Conservation (phyloP, 2,329 filamentous ascomycete species). For the Hypoxylon sp. region DNA sequence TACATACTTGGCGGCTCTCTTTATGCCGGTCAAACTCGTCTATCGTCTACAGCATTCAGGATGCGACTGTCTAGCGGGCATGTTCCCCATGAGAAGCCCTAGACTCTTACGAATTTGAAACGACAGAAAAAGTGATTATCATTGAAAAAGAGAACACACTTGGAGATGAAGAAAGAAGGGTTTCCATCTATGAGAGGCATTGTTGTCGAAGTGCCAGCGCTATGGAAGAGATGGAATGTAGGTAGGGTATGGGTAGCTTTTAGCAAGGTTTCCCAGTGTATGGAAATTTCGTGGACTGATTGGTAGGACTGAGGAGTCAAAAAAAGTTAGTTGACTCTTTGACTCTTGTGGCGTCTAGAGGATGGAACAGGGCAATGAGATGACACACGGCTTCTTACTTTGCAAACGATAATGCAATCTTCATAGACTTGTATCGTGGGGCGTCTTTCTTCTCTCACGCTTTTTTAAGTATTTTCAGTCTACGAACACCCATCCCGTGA, state of each 20-base stretch:
- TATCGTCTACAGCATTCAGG: conserved; percentile 15
- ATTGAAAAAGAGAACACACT: conserved; percentile 25
- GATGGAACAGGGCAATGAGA: conserved; percentile 47
- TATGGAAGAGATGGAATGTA: conserved; percentile 16
- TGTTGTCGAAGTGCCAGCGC: conserved; percentile 20
- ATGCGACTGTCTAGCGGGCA: conserved; percentile 7
- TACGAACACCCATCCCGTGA: background rate
- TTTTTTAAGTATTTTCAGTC: conserved; percentile 10
- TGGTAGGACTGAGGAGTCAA: conserved; percentile 39
- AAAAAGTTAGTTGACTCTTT: conserved; percentile 32
- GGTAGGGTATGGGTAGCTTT: conserved; percentile 12
- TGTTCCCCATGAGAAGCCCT: conserved; percentile 1
- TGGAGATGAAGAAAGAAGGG: conserved; percentile 19
- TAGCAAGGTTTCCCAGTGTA: conserved; percentile 40
- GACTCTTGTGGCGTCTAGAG: conserved; percentile 48
- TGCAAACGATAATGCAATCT: conserved; percentile 50
- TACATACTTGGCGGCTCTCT: conserved; percentile 50
- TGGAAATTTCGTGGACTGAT: conserved; percentile 41
- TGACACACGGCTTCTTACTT: conserved; percentile 47
- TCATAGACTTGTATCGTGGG: conserved; percentile 48
- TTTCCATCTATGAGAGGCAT: conserved; percentile 22
- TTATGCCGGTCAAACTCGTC: conserved; percentile 34
- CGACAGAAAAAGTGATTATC: conserved; percentile 23
- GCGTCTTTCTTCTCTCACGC: conserved; percentile 35
- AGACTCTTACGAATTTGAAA: conserved; percentile 13